Conservation (phyloP, 371 early-diverging fungal genomes). For the Haplosporangium sp. region DNA sequence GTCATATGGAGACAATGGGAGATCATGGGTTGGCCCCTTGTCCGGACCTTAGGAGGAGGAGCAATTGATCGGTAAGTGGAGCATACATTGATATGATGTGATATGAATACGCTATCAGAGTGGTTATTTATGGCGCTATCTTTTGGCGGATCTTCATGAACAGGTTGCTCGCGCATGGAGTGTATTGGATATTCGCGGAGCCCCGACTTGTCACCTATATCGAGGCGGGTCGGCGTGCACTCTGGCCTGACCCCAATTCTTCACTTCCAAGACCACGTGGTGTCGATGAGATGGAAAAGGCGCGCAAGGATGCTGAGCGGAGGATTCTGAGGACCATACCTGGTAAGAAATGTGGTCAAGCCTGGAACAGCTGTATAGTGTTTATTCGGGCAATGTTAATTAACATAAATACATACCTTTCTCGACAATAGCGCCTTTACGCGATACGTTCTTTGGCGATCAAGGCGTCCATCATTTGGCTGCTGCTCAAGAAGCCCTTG, state of each 20-base stretch:
- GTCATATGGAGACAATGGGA: conserved; percentile 54
- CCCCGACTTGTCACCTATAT: conserved; percentile 65
- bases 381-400: not conserved
- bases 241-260: conserved; percentile 67
- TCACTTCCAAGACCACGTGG: conserved; percentile 56
- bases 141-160: not conserved
- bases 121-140: not conserved
- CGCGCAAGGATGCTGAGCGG: conserved; percentile 48
- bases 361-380: too few species aligned
- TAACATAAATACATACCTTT: not conserved
- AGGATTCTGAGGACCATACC: conserved; percentile 45
- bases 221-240: conserved; percentile 62
- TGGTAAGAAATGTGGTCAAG: conserved; percentile 11
- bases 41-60: conserved; percentile 35
- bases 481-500: conserved; percentile 46
- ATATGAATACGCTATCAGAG: too few species aligned
- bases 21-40: conserved; percentile 52
- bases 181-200: conserved; percentile 68
- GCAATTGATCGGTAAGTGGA: conserved; percentile 45
- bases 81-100: too few species aligned
- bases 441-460: conserved; percentile 44
- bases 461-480: conserved; percentile 37
- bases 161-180: conserved; percentile 67
- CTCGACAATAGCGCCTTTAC: conserved; percentile 28
- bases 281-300: conserved; percentile 45